Percentiles rank a stretch among this genome's conserved stretches.
These are phyloP conservation scores for Plantago lanceolata DNA, from an alignment of 305 asterid species.

Conservation along the genomic window DNA sequence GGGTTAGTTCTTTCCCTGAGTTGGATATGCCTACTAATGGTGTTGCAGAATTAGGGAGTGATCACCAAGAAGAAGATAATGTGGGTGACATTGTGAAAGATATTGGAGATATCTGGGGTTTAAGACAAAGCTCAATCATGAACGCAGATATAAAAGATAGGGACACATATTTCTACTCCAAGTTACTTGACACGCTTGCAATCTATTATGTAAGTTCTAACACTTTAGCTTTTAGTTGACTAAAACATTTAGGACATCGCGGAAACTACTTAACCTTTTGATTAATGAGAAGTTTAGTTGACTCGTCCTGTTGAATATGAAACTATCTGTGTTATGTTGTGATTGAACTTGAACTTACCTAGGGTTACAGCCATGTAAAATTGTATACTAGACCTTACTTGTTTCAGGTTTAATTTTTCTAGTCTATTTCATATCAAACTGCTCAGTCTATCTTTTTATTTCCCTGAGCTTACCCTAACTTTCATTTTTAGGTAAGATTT, in stretches of 20 bases:
- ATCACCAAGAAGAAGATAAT: constrained; percentile 34
- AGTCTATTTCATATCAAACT: neutral
- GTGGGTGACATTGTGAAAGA: constrained; percentile 32
- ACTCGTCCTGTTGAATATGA: constrained; percentile 6
- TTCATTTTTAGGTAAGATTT: too few relatives aligned
- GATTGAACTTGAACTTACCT: neutral
- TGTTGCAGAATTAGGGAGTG: constrained; percentile 36
- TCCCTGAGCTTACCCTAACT: neutral
- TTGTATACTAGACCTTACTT: too few relatives aligned
- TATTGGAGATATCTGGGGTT: constrained; percentile 59
- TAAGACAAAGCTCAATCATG: constrained; percentile 29
- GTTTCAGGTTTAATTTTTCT: too few relatives aligned
- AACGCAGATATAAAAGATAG: constrained; percentile 36
- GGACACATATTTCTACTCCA: constrained; percentile 65
- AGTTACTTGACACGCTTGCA: constrained; percentile 68
- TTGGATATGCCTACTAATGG: constrained; percentile 36
- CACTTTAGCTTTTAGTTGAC: constrained; percentile 17
- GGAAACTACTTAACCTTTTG: constrained; percentile 12
- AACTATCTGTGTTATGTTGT: constrained; percentile 7
- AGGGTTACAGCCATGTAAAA: constrained; percentile 5
- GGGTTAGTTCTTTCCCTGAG: constrained; percentile 50
- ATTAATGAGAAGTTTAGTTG: constrained; percentile 2
- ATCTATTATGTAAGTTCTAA: constrained; percentile 62
- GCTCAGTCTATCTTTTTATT: neutral
- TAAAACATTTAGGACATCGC: constrained; percentile 18